Base-by-base conservation (phyloP, 441 rosid species). In the Jatropha multifida region DNA sequence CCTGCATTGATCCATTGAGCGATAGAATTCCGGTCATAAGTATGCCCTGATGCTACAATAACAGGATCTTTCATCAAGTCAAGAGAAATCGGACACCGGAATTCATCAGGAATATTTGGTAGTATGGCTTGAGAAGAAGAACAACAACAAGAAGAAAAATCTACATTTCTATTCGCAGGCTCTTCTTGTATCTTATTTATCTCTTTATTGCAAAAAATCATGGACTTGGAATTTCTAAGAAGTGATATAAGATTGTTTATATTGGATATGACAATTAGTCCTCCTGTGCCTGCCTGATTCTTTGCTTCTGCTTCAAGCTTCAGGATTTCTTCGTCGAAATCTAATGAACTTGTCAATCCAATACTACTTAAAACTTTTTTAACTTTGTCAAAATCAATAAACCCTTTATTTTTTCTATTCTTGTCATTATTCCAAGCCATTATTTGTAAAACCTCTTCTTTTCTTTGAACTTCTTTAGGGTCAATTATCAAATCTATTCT, bases 11-110 rank as follows among this genome's bases (percentile, higher is more conserved):
- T 89, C 93, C 93, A 90, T 26, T 84, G 88, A 4, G 92, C 84
- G 52, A 90, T 89, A 12, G 95, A 90, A 75, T 72, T 85, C 41
- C 92, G 84, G 73, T 89, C 90, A 54, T 85, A 90, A 0, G 92
- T 88, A 76, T 90, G 95, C 48, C 95, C 93, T 0, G 95, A 90
- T 6, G 90, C 86, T 48, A 90, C 88, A 18, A 86, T 88, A 69
- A 90, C 93, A 0, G 93, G 93, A 74, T 90, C 93, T 71, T 80
- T 88, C 89, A 90, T 88, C 85, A 90, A 64, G 74, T 90, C 93
- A 8, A 91, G 88, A 15, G 93, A 85, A 78, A 91, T 86, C 2
- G 93, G 93, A 77, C 92, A 91, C 7, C 86, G 86, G 52, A 89
- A 88, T 68, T 89, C 96, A 60, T 91, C 90, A 10, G 96, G 92